Evolutionary conservation across 352 stramenopile genomes (phyloP).

Genomic region (Nothophytophthora sp.): DNA sequence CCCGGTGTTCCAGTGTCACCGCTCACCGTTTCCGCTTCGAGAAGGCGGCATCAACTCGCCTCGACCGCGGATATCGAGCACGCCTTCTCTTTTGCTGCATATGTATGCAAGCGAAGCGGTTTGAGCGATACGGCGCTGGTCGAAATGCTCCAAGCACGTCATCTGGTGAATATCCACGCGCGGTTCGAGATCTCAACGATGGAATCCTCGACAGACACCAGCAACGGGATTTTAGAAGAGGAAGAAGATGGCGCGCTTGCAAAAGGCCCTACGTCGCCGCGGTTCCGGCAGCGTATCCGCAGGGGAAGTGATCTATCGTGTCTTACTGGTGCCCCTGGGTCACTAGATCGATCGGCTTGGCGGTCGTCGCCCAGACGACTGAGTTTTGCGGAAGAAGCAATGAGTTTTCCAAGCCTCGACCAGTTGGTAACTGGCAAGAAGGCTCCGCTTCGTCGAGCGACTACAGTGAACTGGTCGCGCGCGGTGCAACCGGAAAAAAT

Average conservation of each 20-base stretch:
- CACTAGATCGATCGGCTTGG: slow-evolving; percentile 23
- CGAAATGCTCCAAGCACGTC: slow-evolving; percentile 84
- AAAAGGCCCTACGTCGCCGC: slow-evolving; percentile 26
- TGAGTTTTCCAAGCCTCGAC: slow-evolving; percentile 17
- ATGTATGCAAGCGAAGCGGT: slow-evolving; percentile 83
- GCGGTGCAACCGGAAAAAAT: slow-evolving; percentile 37
- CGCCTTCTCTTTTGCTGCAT: slow-evolving; percentile 78
- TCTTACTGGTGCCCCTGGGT: slow-evolving; percentile 14
- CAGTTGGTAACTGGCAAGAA: slow-evolving; percentile 19
- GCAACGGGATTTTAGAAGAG: slow-evolving; percentile 5
- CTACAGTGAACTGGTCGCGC: slow-evolving; percentile 49
- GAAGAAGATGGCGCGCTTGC: slow-evolving; percentile 1
- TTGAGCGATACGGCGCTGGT: slow-evolving; percentile 84
- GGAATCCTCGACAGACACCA: slow-evolving; percentile 18
- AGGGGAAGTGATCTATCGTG: slow-evolving; percentile 19
- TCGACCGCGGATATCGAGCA: slow-evolving; percentile 82
- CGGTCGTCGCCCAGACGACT: slow-evolving; percentile 51
- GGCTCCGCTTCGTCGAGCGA: slow-evolving; percentile 32
- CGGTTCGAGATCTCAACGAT: slow-evolving; percentile 54
- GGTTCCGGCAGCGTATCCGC: slow-evolving; percentile 25
- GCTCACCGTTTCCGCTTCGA: slow-evolving; percentile 4
- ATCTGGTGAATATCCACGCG: slow-evolving; percentile 77
- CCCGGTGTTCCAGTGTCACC: slow-evolving; percentile 13
- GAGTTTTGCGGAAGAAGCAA: slow-evolving; percentile 51
- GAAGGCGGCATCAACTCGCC: slow-evolving; percentile 33